A percentile compares a stretch with the other conserved stretches of the same genome.
These are phyloP conservation scores for Inonotus hispidus DNA, from an alignment of 1,284 basidiomycete genomes.

Conservation along the genomic window DNA sequence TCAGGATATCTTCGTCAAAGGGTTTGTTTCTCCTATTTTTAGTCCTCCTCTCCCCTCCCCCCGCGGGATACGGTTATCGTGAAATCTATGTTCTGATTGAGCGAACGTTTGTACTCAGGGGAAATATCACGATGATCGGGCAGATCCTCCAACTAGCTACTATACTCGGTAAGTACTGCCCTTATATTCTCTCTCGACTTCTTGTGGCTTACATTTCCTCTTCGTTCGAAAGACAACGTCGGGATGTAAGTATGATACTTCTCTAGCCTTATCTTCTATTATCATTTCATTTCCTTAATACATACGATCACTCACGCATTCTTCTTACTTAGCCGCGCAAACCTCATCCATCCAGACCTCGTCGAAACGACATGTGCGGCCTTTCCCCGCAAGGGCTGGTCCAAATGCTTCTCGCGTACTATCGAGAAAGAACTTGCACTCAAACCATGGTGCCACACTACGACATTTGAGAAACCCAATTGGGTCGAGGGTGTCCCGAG, in stretches of 20 bases:
- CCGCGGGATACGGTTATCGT: not conserved
- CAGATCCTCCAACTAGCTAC: conserved; percentile 50
- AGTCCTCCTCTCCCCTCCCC: not conserved
- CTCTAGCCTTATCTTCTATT: not conserved
- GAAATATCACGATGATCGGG: conserved; percentile 49
- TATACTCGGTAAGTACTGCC: conserved; percentile 35
- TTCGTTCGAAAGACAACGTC: conserved; percentile 38
- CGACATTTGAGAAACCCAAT: conserved; percentile 42
- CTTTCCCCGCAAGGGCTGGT: conserved; percentile 45
- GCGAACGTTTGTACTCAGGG: conserved; percentile 24
- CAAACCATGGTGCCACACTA: conserved; percentile 50
- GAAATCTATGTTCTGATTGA: not conserved
- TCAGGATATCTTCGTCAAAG: conserved; percentile 54
- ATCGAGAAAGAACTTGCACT: conserved; percentile 42
- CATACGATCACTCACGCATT: not conserved
- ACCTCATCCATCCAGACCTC: conserved; percentile 39
- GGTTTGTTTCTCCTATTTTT: conserved; percentile 25
- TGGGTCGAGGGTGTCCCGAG: conserved; percentile 42
- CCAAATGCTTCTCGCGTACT: conserved; percentile 39
- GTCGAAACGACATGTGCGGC: conserved; percentile 38
- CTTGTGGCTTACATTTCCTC: not conserved
- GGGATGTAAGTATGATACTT: conserved; percentile 35
- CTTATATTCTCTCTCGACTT: not conserved
- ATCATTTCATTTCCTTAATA: not conserved
- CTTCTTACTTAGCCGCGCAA: conserved; percentile 37